Evolutionary conservation across 2,329 filamentous ascomycete genomes (phyloP), one percentile per base, ranked within the genome.

Genomic region (Davidsoniella australis): DNA sequence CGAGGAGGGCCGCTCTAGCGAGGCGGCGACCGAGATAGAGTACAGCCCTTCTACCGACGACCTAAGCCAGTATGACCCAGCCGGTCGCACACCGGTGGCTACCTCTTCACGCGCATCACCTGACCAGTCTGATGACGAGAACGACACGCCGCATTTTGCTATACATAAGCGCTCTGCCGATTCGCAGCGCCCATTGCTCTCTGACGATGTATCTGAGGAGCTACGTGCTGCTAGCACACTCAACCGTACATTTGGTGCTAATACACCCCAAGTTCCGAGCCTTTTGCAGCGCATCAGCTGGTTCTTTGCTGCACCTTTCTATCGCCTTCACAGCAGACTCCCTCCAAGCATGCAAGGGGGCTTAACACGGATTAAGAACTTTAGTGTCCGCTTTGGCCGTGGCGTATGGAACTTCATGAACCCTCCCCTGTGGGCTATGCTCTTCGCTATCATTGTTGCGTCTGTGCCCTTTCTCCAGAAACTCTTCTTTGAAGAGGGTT

Each of bases 321-420:
- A 24, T n/a, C 17, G 18, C 17, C 14, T 36, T 20, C 16, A 41
- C 24, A 17, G 12, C 33, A 16, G 14, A 5, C 43, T 50, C 33
- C 48, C 47, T 17, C 12, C 40, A 7, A 10, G n/a, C 18, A 17
- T 37, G 16, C 24, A 40, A 24, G 38, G 37, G 12, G 14, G 18
- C 5, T 8, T 47, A 24, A 33, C 26, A 17, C 6, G 44, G 10
- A 24, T 41, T 5, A 45, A 26, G 18, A 29, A 23, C 6, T 33
- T 16, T 16, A 29, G 10, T 36, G 4, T 57, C 57, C 63, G 73
- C 62, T 54, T 85, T 57, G 64, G 75, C 56, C 66, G 65, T 45
- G 87, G 87, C 47, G 62, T 88, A 10, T 91, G 84, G 83, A 82
- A 84, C 44, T 94, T 95, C 63, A 96, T 98, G 89, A 96, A 96